Percentiles rank a stretch among this genome's conserved stretches.
phyloP scores from a whole-genome alignment of 306 rosid species.

The Coriaria nepalensis region DNA sequence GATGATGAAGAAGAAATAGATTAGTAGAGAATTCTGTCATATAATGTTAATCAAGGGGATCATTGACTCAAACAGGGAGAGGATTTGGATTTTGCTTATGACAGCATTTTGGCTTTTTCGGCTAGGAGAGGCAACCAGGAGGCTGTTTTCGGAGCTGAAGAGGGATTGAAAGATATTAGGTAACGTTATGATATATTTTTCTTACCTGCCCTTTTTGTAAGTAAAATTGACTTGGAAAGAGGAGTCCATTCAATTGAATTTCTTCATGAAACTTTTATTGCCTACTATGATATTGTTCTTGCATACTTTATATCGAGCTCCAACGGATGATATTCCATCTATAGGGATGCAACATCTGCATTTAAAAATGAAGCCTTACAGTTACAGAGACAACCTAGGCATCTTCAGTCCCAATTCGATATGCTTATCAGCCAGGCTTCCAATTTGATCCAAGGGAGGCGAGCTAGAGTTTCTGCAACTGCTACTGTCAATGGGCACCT shows the following conservation, averaged over 20 bases:
- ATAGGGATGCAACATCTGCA: conserved; percentile 68
- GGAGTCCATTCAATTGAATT: too few relatives aligned
- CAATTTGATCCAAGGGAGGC: conserved; percentile 73
- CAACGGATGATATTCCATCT: conserved; percentile 15
- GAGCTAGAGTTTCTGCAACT: conserved; percentile 89
- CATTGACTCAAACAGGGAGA: conserved; percentile 36
- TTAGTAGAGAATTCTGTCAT: background rate
- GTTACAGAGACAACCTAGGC: conserved; percentile 61
- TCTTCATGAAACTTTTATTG: conserved; percentile 2
- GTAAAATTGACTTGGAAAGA: background rate
- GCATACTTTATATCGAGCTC: conserved; percentile 4
- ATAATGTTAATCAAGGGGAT: too few relatives aligned
- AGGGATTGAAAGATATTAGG: conserved; percentile 78
- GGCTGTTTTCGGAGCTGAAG: conserved; percentile 77
- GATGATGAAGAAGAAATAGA: background rate
- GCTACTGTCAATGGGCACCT: conserved; percentile 83
- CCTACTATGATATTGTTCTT: background rate
- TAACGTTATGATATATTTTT: conserved; percentile 3
- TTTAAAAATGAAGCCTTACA: conserved; percentile 66
- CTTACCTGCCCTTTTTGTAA: too few relatives aligned
- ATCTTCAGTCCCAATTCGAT: conserved; percentile 67
- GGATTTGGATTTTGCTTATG: conserved; percentile 85
- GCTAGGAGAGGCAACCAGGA: conserved; percentile 74
- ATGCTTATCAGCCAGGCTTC: conserved; percentile 81
- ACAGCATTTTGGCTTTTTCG: conserved; percentile 84